phyloP scores from a whole-genome alignment of 225 moss, liverwort and hornwort species.

The Rhytidiadelphus loreus region DNA sequence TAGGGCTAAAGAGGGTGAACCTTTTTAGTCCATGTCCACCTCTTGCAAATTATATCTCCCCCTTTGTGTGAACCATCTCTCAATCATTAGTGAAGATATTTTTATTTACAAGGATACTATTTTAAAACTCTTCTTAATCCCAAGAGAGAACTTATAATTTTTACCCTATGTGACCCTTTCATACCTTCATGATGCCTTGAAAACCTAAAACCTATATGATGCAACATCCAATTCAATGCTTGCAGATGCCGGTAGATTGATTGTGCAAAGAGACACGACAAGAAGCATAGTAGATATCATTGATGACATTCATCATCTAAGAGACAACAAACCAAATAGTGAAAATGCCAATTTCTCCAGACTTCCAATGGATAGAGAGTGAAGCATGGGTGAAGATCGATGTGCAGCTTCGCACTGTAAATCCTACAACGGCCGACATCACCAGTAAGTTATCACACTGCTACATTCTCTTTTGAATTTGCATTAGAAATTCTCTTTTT shows the following conservation, averaged over 20 bases:
- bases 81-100: rapidly evolving
- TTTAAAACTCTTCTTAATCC: not conserved
- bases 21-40: not conserved
- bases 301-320: not conserved
- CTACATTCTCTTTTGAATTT: not conserved
- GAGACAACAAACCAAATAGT: not conserved
- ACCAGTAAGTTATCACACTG: slow-evolving; percentile 1
- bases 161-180: not conserved
- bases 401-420: slow-evolving; percentile 24
- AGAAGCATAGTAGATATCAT: not conserved
- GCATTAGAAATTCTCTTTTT: not conserved
- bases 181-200: not conserved
- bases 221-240: not conserved
- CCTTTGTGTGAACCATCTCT: not conserved
- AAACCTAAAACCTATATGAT: not conserved
- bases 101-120: not conserved
- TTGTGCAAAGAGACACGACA: not conserved
- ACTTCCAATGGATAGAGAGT: slow-evolving; percentile 35
- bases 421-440: slow-evolving; percentile 28
- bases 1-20: rapidly evolving
- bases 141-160: not conserved
- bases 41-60: not conserved
- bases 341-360: slow-evolving; percentile 39
- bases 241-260: not conserved
- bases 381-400: slow-evolving; percentile 40